Base-by-base conservation (phyloP, 805 yeast species). In the Vanderwaltozyma tropicalis region DNA sequence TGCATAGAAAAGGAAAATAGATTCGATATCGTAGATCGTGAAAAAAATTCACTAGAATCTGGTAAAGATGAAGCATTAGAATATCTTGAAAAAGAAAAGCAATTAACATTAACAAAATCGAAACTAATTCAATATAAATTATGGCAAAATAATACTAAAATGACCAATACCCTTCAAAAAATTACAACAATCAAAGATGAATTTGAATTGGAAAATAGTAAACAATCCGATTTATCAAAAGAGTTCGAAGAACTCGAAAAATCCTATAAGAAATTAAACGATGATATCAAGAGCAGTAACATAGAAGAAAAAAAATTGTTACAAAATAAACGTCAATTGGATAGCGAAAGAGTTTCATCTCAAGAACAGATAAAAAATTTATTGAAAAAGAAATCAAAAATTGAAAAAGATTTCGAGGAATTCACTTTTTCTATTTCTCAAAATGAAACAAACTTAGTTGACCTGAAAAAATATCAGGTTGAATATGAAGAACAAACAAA, bases 1-100 rank as follows among this genome's bases (percentile, higher is more conserved):
- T 86, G 95, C 53, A 62, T 74, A 27, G 95, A 85, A 52, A 88
- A 87, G 53, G 84, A 83, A 45, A 75, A 71, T 41, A 70, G 96
- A 42, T 80, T 83, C 48, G 79, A 77, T 40, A 70, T 86, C 49
- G 95, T 87, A 1, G 83, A 79, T 46, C 75, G 74, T 44, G 96
- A 88, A 44, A 77, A 83, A 43, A 68, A 68, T 10, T 57, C 67
- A 3, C 71, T 82, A 42, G 92, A 84, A 40, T 51, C 55, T 8
- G 74, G 74, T 37, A 80, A 87, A 47, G 72, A 72, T 26, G 77
- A 72, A 28, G 95, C 95, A 0, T 58, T 89, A 28, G 64, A 66
- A 17, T 84, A 72, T 51, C 59, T 92, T 42, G 64, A 63, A 32
- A 66, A 70, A 27, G 95, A 86, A 57, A 85, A 83, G 51, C 53